Conservation (phyloP, 495 filamentous ascomycete genomes). For the Penicillium manginii region DNA sequence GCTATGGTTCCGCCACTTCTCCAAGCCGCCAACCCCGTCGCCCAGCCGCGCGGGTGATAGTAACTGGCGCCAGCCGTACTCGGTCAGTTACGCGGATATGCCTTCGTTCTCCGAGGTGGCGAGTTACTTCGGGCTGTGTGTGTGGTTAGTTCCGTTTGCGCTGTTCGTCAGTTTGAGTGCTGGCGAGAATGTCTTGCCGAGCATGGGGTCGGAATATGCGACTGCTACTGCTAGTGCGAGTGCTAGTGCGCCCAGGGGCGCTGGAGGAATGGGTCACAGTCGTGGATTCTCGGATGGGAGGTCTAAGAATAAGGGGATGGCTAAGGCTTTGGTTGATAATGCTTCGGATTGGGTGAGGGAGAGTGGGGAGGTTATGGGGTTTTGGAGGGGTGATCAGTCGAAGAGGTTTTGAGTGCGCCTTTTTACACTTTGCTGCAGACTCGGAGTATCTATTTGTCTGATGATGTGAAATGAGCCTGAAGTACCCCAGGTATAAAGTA, state of each 20-base stretch:
- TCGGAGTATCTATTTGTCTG: too few relatives aligned
- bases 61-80: constrained; percentile 60
- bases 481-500: too few relatives aligned
- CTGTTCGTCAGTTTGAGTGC: constrained; percentile 93
- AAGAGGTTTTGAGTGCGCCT: constrained; percentile 49
- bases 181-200: constrained; percentile 91
- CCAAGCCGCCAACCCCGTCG: constrained; percentile 49
- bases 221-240: constrained; percentile 35
- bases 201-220: constrained; percentile 72
- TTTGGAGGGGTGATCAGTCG: constrained; percentile 60
- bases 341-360: constrained; percentile 74
- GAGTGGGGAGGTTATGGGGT: constrained; percentile 71
- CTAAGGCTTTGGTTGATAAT: constrained; percentile 84
- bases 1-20: constrained; percentile 96
- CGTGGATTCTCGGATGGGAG: constrained; percentile 50
- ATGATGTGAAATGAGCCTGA: too few relatives aligned
- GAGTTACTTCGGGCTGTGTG: constrained; percentile 92
- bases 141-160: constrained; percentile 95
- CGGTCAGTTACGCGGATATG: constrained; percentile 56
- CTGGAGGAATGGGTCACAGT: constrained; percentile 37
- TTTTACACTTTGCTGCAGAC: too few relatives aligned
- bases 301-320: constrained; percentile 76
- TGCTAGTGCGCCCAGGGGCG: too few relatives aligned
- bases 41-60: constrained; percentile 27
- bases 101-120: constrained; percentile 94